Evolutionary conservation across 352 stramenopile species (phyloP), one percentile per base, ranked within the genome.

Genomic region (Pythium folliculosum): DNA sequence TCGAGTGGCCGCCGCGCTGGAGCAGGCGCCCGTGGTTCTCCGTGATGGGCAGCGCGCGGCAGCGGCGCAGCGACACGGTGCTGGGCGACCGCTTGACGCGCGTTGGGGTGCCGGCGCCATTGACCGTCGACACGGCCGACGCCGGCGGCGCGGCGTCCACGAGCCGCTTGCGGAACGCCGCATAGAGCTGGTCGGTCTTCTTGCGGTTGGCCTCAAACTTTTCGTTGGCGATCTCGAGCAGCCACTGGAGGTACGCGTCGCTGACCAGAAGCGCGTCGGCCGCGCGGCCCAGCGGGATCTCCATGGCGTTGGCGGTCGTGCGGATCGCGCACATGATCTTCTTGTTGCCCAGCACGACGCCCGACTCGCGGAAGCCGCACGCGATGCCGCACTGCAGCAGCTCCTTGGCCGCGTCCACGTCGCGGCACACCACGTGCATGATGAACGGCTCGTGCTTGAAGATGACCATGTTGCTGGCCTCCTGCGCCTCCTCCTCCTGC

Each of bases 401-500:
- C 16, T 79, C 69, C 55, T 96, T 91, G 7, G 90, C 92, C 1
- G 84, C 71, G 14, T 91, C 78, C 16, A 95, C 35, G 53, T 95
- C 78, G 27, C 86, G 77, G 65, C 90, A 97, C 37, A 92, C 77
- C 5, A 97, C 87, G 77, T 98, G 91, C 82, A 98, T 92, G 60
- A 97, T 96, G 66, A 97, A 96, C 57, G 91, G 91, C 51, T 97
- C 91, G 63, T 94, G 81, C 71, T 97, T 97, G 71, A 97, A 91
- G 44, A 95, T 82, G n/a, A 92, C 82, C 80, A 94, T 91, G 60
- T 89, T 91, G 60, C 81, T 89, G 16, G 45, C 37, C 7, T 52
- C 38, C 7, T n/a, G n/a, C 13, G n/a, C 30, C 16, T 9, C 12
- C n/a, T n/a, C 37, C 7, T 52, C 38, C 7, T n/a, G n/a, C 13